Base-by-base conservation (phyloP, 495 filamentous ascomycete species). In the Friedmanniomyces simplex region DNA sequence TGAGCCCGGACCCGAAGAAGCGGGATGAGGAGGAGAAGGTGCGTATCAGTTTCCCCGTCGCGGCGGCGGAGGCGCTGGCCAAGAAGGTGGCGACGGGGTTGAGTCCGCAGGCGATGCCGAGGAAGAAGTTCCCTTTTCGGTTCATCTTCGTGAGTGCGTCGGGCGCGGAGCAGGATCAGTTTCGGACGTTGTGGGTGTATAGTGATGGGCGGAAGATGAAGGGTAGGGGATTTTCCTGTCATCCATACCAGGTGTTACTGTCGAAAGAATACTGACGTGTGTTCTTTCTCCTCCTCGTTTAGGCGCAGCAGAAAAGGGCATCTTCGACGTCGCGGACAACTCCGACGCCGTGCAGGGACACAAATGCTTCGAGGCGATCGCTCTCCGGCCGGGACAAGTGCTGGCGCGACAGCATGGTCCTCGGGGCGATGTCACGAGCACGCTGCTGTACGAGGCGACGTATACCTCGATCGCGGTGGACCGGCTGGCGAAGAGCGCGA, bases 101-200 rank as follows among this genome's bases (percentile, higher is more conserved):
- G 49, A 61, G 61, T 37, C 61, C 61, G 8, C 37, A 60, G 6
- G n/a, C 20, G 16, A 50, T 48, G 57, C 61, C 61, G 41, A 60
- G 30, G 37, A 60, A 49, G 39, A 64, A 64, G 54, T 64, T 60
- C 25, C 61, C 61, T 32, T 64, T 64, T 49, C 1, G 61, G 20
- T 64, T 64, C 42, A 24, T 64, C 2, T 64, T 60, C 36, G 30
- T 64, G 8, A 41, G 25, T 25, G 54, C 18, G 20, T 57, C 39
- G 37, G 57, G 61, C 4, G 61, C 61, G 37, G 61, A 64, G 37
- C 61, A 64, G 57, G 46, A 64, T 54, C 58, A 60, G 53, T 57
- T 54, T 47, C 25, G 57, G 22, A 45, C 14, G 20, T 34, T 64
- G 53, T 64, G 61, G 61, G 48, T 60, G 43, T 64, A 48, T 34